These are phyloP conservation scores for Chloranthus sessilifolius DNA, from an alignment of 164 flowering plant species.

Conservation along the genomic window DNA sequence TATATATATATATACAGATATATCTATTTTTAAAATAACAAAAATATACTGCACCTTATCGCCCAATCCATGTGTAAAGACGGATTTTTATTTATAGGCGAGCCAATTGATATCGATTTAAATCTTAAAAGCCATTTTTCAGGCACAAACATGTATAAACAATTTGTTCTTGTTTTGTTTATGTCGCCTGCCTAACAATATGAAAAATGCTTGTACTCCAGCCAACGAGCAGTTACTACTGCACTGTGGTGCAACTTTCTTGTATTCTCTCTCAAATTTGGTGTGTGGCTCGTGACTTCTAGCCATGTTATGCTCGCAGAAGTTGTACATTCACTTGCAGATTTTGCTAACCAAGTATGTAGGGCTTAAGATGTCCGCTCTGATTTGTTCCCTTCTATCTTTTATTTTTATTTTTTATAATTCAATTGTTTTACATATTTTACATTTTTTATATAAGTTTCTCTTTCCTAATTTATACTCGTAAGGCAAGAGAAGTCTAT, in stretches of 20 bases:
- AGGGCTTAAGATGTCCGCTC: too few relatives aligned
- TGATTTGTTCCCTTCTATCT: not conserved
- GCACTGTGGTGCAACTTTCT: conserved; percentile 96
- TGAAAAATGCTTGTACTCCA: conserved; percentile 20
- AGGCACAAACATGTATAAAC: not conserved
- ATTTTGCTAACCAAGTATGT: conserved; percentile 91
- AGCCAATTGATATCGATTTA: too few relatives aligned
- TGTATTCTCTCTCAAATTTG: conserved; percentile 94
- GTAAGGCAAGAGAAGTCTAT: not conserved
- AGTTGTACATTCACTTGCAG: conserved; percentile 91
- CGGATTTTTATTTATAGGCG: too few relatives aligned
- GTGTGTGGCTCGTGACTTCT: conserved; percentile 78
- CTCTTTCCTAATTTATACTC: not conserved
- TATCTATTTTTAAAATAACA: not conserved
- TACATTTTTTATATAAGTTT: not conserved
- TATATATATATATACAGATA: too few relatives aligned
- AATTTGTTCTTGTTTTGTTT: not conserved
- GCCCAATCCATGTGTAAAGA: not conserved
- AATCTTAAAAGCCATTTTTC: not conserved
- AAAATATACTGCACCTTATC: not conserved
- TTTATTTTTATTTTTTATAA: not conserved
- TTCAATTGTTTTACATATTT: conserved; percentile 5
- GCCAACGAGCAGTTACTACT: conserved; percentile 92
- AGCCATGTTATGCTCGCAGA: conserved; percentile 99
- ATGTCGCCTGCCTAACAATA: not conserved